These are phyloP conservation scores for Paraphysoderma sedebokerense DNA, from an alignment of 371 early-diverging fungal genomes.

Conservation along the genomic window DNA sequence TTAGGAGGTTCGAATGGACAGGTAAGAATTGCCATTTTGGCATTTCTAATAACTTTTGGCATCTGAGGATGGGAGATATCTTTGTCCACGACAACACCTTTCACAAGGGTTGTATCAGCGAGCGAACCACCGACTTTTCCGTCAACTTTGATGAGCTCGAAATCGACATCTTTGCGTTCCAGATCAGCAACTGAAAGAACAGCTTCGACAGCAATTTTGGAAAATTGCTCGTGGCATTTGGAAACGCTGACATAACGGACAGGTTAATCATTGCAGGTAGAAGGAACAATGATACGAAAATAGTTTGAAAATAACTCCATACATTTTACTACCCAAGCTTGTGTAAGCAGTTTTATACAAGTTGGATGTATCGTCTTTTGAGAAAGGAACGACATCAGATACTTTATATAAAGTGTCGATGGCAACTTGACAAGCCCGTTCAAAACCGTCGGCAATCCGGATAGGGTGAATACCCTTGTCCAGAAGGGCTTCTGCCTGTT, in stretches of 20 bases:
- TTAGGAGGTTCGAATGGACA: conserved; percentile 99
- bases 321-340: conserved; percentile 96
- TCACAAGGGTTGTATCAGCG: conserved; percentile 81
- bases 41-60: conserved; percentile 90
- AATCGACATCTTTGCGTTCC: conserved; percentile 98
- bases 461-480: conserved; percentile 98
- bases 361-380: conserved; percentile 59
- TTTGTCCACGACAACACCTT: conserved; percentile 98
- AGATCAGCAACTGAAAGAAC: conserved; percentile 94
- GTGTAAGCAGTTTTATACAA: conserved; percentile 96
- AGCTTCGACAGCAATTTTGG: conserved; percentile 96
- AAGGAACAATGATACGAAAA: background rate
- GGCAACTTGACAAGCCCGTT: conserved; percentile 87
- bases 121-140: conserved; percentile 95
- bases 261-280: background rate
- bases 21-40: conserved; percentile 95
- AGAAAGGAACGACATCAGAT: conserved; percentile 78
- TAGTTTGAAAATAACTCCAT: conserved; percentile 10
- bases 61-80: conserved; percentile 99
- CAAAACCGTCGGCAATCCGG: conserved; percentile 97
- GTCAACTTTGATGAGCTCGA: conserved; percentile 98
- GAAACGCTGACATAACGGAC: conserved; percentile 47
- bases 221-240: conserved; percentile 92
- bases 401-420: conserved; percentile 79
- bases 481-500: conserved; percentile 89